Percentiles rank a stretch among this genome's conserved stretches.
phyloP scores from a whole-genome alignment of 176 grass and related monocot genomes.

The Triticum aestivum region IWGSC_CS_RefSeq_v2.1 NC_057801.1:416368840-416369339 shows the following conservation, averaged over 20 bases:
- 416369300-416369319: conserved; percentile 70
- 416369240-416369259: conserved; percentile 87
- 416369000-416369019: conserved; percentile 50
- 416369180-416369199: conserved; percentile 12
- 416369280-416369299: conserved; percentile 83
- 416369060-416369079: conserved; percentile 34
- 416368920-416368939: conserved; percentile 89
- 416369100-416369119: conserved; percentile 76
- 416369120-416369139: conserved; percentile 81
- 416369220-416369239: conserved; percentile 83
- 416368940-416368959: conserved; percentile 79
- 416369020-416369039: neutral
- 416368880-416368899: conserved; percentile 59
- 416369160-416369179: neutral
- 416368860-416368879: neutral
- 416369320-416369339: neutral
- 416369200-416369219: conserved; percentile 72
- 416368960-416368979: conserved; percentile 88
- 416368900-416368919: conserved; percentile 74
- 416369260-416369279: conserved; percentile 70
- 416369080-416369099: conserved; percentile 85
- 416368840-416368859: conserved; percentile 3
- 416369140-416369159: conserved; percentile 42
- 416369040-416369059: neutral
- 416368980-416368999: conserved; percentile 80